phyloP scores from a whole-genome alignment of 108 stramenopile genomes.

The Aurantiochytrium sp. region DNA sequence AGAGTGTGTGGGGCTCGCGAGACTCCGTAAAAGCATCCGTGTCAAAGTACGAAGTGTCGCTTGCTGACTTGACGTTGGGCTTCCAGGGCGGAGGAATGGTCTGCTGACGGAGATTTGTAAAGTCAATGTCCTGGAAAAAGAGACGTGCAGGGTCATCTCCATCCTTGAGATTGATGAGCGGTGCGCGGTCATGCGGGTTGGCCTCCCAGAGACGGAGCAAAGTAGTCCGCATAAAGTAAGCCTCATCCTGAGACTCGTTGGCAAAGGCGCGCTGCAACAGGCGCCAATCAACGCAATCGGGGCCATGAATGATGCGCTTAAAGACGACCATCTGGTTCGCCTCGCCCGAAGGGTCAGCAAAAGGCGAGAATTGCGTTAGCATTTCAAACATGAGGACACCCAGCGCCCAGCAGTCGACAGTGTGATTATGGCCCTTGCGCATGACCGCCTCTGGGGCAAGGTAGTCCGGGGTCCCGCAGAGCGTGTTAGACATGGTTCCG shows the following conservation, averaged over 20 bases:
- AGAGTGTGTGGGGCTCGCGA: not conserved
- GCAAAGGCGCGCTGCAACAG: not conserved
- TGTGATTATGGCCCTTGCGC: conserved; percentile 64
- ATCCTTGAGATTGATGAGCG: not conserved
- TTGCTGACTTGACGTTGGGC: not conserved
- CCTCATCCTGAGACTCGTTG: not conserved
- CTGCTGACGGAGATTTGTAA: not conserved
- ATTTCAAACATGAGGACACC: conserved; percentile 72
- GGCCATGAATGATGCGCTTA: conserved; percentile 33
- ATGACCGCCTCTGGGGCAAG: conserved; percentile 75
- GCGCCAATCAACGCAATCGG: not conserved
- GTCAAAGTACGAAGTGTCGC: conserved; percentile 19
- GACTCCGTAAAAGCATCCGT: not conserved
- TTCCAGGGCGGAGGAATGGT: not conserved
- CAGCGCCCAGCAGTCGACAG: conserved; percentile 76
- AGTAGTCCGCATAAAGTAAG: not conserved
- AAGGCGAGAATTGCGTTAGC: conserved; percentile 59
- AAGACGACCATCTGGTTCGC: conserved; percentile 54
- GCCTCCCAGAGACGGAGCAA: not conserved
- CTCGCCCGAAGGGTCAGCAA: conserved; percentile 53
- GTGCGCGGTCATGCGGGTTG: not conserved
- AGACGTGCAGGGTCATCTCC: not conserved
- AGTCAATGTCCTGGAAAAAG: not conserved
- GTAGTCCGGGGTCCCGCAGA: conserved; percentile 88
- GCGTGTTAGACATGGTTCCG: conserved; percentile 70